Evolutionary conservation across 495 filamentous ascomycete genomes (phyloP), one percentile per base, ranked within the genome.

Genomic region (Penicillium cosmopolitanum): DNA sequence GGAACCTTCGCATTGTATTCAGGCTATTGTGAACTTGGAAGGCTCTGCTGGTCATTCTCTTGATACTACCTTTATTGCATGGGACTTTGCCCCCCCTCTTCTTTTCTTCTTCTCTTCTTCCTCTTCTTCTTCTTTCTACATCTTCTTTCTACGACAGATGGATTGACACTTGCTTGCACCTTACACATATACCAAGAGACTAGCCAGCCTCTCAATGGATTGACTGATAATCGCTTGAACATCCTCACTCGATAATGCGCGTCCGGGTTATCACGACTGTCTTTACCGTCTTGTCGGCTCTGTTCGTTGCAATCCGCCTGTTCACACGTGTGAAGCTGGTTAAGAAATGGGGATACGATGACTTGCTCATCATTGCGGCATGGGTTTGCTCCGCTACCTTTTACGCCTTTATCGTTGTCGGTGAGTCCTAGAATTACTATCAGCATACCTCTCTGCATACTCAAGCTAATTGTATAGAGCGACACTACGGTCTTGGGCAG

Each of bases 341-440:
- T n/a, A 69, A 67, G 51, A 66, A 59, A 8, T 65, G 71, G 11
- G 75, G 73, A 8, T 64, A 64, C 58, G 77, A 80, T 62, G 77
- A 80, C 55, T 48, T 70, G 50, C 25, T 74, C 13, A 64, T 80
- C 43, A 18, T 59, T 2, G 8, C 52, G 16, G 64, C 74, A 21
- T 56, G 73, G 73, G 71, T 78, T 31, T 44, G 42, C 12, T 61
- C 68, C 2, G 44, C 66, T 23, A 18, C 36, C 1, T 73, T 73
- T 28, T 73, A 65, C 43, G 67, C 60, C 16, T 67, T 73, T 40
- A 33, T 71, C 1, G 6, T 77, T 8, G 23, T 65, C 51, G 71
- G 75, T 76, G 68, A 38, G 68, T 53, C 5, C 23, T 4, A 42
- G 5, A 21, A 43, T 2, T 0, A 21, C 16, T 0, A 48, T 10